Evolutionary conservation across 2,329 filamentous ascomycete genomes (phyloP), one percentile per base, ranked within the genome.

Genomic region (Diaporthe longicolla): DNA sequence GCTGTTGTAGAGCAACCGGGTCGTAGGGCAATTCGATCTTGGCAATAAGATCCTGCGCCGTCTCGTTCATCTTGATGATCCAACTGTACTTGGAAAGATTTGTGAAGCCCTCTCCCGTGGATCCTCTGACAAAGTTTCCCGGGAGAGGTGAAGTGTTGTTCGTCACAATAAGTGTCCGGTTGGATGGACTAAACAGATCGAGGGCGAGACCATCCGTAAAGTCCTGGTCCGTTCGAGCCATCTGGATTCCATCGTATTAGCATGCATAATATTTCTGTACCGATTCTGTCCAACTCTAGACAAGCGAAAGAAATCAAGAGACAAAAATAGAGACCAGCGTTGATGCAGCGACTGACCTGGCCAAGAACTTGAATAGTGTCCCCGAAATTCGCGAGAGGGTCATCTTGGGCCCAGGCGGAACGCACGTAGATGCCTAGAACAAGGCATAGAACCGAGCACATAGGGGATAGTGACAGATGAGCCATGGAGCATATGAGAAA

Each of bases 51-150:
- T 68, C 63, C 10, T 68, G 63, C 1, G 63, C 63, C 4, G 63
- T 68, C 48, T 68, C 63, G 6, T 68, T 68, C 63, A 68, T 68
- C n/a, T 54, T 68, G n/a, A 68, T 29, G 8, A 68, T 8, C 63
- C 63, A 68, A 24, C 63, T 68, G 1, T 68, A 68, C 13, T 26
- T 54, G 15, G 63, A 68, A 26, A 68, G 63, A 13, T 19, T 68
- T 48, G 48, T 29, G 17, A 68, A 68, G 0, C 63, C 63, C 13
- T 68, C 63, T 29, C 63, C 63, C 1, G 63, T 40, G 3, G 63
- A 68, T 17, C 63, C 63, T 21, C 40, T 54, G 21, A 68, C 63
- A 21, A 68, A 68, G 32, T 68, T 68, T 17, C 63, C 63, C 5
- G 63, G 63, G 10, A 68, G 63, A 5, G 63, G 45, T 7, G 63